A percentile compares a stretch with the other conserved stretches of the same genome.
phyloP scores from a whole-genome alignment of 2,329 filamentous ascomycete genomes.

The Daldinia eschscholtzii region DNA sequence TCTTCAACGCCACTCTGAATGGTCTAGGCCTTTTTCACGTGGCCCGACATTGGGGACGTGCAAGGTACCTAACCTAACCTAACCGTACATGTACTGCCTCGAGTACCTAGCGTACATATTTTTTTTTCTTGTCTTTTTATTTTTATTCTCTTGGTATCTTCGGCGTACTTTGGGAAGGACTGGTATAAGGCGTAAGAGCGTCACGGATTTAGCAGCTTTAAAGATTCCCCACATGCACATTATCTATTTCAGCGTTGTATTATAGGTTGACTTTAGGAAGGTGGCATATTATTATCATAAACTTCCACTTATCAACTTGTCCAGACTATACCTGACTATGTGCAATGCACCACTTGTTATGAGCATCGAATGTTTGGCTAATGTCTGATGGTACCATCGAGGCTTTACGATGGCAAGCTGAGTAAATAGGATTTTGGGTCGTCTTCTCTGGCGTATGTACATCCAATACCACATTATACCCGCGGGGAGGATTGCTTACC shows the following conservation, averaged over 20 bases:
- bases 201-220: not conserved
- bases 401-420: not conserved
- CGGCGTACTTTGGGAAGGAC: not conserved
- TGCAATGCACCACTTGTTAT: not conserved
- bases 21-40: constrained; percentile 2
- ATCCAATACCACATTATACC: not conserved
- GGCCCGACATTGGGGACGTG: not conserved
- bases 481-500: not conserved
- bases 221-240: not conserved
- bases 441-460: not conserved
- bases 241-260: not conserved
- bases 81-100: no score
- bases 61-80: not conserved
- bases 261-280: not conserved
- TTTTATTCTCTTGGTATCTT: not conserved
- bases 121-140: no score
- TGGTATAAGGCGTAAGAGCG: not conserved
- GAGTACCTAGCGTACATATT: no score
- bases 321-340: not conserved
- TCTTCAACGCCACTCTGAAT: not conserved
- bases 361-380: not conserved
- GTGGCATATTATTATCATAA: not conserved
- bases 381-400: not conserved
- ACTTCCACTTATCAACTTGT: no score
- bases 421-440: not conserved